Conservation (phyloP, 306 rosid genomes). For the Leucaena leucocephala region DNA sequence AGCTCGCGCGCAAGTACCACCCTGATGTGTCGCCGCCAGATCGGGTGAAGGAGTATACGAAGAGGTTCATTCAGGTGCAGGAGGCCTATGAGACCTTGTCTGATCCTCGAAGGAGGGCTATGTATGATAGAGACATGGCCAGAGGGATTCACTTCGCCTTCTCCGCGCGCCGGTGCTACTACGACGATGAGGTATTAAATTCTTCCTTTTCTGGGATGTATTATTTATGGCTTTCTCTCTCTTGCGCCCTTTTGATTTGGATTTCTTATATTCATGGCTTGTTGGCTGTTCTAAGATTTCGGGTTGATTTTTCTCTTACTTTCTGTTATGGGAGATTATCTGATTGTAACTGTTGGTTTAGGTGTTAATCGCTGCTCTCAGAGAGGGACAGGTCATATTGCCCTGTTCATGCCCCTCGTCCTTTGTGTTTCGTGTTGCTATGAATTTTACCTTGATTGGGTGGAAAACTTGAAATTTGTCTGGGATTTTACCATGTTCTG, state of each 20-base stretch:
- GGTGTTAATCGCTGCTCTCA: neutral
- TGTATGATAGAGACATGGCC: constrained; percentile 78
- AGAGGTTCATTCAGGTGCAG: constrained; percentile 73
- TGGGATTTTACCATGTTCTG: constrained; percentile 6
- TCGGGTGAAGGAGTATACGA: constrained; percentile 78
- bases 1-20: constrained; percentile 80
- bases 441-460: constrained; percentile 9
- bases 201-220: neutral
- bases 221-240: neutral
- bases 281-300: neutral
- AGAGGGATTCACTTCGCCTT: constrained; percentile 74
- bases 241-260: neutral
- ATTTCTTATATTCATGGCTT: neutral
- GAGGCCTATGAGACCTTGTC: constrained; percentile 90
- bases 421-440: neutral
- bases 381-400: neutral
- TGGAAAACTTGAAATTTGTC: constrained; percentile 17
- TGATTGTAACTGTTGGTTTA: neutral
- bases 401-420: neutral
- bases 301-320: neutral
- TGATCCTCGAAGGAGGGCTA: constrained; percentile 66
- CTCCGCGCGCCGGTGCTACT: constrained; percentile 54
- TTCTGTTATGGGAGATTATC: neutral
- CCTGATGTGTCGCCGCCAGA: constrained; percentile 95
- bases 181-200: constrained; percentile 47